These are phyloP conservation scores for Solanum chilense DNA, from an alignment of 257 asterid genomes.

Conservation along the genomic window DNA sequence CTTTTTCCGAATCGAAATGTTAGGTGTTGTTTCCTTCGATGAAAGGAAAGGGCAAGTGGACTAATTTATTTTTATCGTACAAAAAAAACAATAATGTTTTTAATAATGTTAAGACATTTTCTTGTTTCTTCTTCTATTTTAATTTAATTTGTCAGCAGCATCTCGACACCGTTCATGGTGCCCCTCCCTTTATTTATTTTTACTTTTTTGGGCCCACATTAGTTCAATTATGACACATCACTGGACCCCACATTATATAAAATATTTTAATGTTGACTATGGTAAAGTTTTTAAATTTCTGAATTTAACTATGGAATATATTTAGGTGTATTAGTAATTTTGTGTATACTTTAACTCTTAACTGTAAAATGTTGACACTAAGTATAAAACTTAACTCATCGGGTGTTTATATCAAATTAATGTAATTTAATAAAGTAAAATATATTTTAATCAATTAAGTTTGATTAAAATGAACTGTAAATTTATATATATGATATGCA, in stretches of 20 bases:
- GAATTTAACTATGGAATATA: background rate
- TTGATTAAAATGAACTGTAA: too few relatives aligned
- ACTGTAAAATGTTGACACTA: too few relatives aligned
- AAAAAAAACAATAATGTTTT: background rate
- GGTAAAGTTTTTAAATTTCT: background rate
- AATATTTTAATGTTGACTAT: background rate
- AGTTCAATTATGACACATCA: background rate
- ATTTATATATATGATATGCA: too few relatives aligned
- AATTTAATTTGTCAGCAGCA: background rate
- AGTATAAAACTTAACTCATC: too few relatives aligned
- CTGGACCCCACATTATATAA: background rate
- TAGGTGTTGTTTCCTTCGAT: background rate
- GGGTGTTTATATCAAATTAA: too few relatives aligned
- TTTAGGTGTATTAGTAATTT: background rate
- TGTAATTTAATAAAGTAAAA: too few relatives aligned
- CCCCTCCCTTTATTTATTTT: background rate
- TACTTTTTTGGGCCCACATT: background rate
- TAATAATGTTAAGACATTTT: background rate
- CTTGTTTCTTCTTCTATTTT: background rate
- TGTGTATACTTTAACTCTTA: background rate
- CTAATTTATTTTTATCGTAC: background rate
- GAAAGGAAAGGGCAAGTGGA: background rate
- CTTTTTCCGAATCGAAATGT: background rate
- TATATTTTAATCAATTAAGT: too few relatives aligned
- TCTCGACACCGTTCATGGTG: slow-evolving; percentile 7